A percentile compares a stretch with the other conserved stretches of the same genome.
Conservation (phyloP, 345 rosid genomes). For the Physaria fendleri region DNA sequence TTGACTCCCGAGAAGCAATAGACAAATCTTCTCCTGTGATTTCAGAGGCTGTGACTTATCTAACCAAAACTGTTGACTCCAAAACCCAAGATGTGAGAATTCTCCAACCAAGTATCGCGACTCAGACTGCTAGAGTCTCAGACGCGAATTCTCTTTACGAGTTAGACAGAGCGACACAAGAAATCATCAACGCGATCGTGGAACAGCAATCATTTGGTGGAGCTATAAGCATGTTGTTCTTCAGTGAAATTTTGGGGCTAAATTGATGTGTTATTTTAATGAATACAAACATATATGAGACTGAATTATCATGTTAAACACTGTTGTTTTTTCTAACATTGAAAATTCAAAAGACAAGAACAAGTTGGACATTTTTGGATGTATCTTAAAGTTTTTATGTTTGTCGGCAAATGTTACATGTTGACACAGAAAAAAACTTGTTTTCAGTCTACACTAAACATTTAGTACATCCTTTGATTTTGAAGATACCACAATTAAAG, state of each 20-base stretch:
- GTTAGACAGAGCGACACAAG: conserved; percentile 85
- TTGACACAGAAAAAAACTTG: no score
- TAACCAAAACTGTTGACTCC: conserved; percentile 69
- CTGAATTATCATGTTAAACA: no score
- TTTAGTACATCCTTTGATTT: background rate
- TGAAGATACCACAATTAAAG: background rate
- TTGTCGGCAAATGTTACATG: background rate
- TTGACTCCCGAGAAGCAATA: conserved; percentile 44
- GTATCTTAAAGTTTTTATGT: background rate
- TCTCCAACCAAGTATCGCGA: conserved; percentile 93
- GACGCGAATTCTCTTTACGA: conserved; percentile 85
- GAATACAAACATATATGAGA: no score
- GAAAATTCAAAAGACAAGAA: background rate
- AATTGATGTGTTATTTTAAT: background rate
- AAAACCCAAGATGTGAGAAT: conserved; percentile 66
- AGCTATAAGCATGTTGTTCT: conserved; percentile 31
- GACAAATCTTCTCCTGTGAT: conserved; percentile 58
- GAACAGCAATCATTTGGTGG: conserved; percentile 82
- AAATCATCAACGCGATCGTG: conserved; percentile 58
- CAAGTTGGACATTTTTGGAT: background rate
- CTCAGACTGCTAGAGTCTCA: conserved; percentile 57
- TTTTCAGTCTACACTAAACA: background rate
- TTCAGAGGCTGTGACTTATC: conserved; percentile 63
- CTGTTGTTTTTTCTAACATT: background rate
- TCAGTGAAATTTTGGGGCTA: background rate